phyloP scores from a whole-genome alignment of 345 rosid species.

The Reutealis trisperma region DNA sequence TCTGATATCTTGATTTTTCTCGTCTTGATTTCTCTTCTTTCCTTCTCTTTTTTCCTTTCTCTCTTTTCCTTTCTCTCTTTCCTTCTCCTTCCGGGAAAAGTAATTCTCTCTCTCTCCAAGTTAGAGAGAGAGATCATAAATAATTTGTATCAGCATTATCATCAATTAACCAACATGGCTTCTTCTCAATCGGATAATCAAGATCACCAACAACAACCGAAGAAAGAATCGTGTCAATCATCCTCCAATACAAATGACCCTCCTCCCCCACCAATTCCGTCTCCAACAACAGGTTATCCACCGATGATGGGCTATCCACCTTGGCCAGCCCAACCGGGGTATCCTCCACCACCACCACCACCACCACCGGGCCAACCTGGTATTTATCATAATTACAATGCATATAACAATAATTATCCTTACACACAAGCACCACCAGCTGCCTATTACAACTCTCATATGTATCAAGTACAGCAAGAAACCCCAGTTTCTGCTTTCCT shows the following conservation, averaged over 20 bases:
- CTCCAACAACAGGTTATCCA: conserved; percentile 21
- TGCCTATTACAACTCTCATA: conserved; percentile 34
- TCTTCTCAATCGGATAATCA: conserved; percentile 15
- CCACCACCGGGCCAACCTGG: background rate
- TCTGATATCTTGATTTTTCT: too few species aligned
- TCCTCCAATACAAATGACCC: background rate
- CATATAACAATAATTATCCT: conserved; percentile 1
- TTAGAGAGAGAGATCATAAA: background rate
- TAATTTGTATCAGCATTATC: too few species aligned
- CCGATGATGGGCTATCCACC: conserved; percentile 27
- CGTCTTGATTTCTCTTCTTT: too few species aligned
- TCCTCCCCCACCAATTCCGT: background rate
- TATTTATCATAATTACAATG: conserved; percentile 9
- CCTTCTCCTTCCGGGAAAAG: background rate
- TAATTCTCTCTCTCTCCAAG: background rate
- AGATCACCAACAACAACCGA: conserved; percentile 4
- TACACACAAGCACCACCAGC: conserved; percentile 47
- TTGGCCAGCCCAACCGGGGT: background rate
- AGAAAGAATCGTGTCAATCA: conserved; percentile 2
- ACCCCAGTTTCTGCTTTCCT: conserved; percentile 23
- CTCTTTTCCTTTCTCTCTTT: too few species aligned
- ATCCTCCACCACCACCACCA: conserved; percentile 18
- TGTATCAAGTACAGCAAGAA: conserved; percentile 28
- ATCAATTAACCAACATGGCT: conserved; percentile 24
- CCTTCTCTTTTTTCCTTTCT: background rate